phyloP scores from a whole-genome alignment of 495 filamentous ascomycete genomes.

The Xylaria sp. region DNA sequence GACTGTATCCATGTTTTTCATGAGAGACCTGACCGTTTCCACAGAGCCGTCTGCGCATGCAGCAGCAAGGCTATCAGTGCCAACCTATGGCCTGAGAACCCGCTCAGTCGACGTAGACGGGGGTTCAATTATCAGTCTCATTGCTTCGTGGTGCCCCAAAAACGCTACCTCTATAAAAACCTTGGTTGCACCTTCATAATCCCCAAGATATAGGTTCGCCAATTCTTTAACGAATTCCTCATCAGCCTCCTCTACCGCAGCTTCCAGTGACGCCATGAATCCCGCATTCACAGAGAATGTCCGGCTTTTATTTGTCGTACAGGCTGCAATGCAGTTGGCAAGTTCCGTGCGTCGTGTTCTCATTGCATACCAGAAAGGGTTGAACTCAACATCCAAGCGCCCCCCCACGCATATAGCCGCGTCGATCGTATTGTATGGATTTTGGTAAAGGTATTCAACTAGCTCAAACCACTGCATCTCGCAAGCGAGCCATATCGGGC shows the following conservation, averaged over 20 bases:
- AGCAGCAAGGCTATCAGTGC: neutral
- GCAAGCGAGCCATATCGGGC: conserved; percentile 15
- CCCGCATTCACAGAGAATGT: neutral
- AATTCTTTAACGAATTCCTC: neutral
- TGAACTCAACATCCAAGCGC: too few relatives aligned
- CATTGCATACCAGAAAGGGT: conserved; percentile 5
- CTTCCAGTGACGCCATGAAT: neutral
- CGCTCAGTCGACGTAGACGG: neutral
- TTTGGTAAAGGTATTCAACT: conserved; percentile 4
- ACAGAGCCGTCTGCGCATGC: neutral
- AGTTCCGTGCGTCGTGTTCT: neutral
- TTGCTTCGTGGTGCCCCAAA: neutral
- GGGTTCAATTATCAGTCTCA: neutral
- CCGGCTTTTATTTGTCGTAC: neutral
- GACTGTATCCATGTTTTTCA: neutral
- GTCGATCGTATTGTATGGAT: neutral
- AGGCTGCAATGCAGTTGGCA: neutral
- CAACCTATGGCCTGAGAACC: neutral
- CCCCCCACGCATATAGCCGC: too few relatives aligned
- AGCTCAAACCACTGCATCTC: neutral
- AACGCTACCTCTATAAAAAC: neutral
- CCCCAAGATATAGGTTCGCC: neutral
- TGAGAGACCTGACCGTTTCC: neutral
- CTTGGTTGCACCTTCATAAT: neutral
- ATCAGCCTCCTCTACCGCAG: neutral